Evolutionary conservation across 2,329 filamentous ascomycete species (phyloP).

Genomic region (Aspergillus latus): DNA sequence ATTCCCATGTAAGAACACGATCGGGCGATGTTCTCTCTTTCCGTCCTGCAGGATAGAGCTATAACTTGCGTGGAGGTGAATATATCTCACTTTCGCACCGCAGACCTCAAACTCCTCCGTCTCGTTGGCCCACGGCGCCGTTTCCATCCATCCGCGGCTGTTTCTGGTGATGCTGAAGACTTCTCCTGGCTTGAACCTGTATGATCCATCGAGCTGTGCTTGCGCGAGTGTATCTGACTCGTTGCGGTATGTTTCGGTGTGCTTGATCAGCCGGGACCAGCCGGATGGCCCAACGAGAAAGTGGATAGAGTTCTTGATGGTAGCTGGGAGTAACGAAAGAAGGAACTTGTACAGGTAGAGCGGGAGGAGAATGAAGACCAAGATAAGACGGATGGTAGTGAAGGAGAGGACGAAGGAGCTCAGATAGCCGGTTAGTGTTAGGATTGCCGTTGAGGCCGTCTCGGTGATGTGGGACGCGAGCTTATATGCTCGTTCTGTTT

Average conservation of each 20-base stretch:
- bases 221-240: background rate
- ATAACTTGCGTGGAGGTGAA: constrained; percentile 2
- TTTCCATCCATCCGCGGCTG: background rate
- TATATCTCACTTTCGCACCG: background rate
- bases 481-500: background rate
- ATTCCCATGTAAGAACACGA: constrained; percentile 3
- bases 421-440: background rate
- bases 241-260: background rate
- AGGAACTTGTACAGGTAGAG: background rate
- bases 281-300: background rate
- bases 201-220: background rate
- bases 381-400: background rate
- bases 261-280: background rate
- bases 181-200: background rate
- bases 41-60: constrained; percentile 3
- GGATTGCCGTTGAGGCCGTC: background rate
- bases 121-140: background rate
- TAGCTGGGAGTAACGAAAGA: background rate
- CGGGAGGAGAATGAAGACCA: background rate
- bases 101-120: constrained; percentile 4
- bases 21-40: background rate
- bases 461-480: background rate
- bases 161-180: background rate
- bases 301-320: background rate
- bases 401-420: background rate